Base-by-base conservation (phyloP, 129 eudicot species). In the Tagetes erecta region DNA sequence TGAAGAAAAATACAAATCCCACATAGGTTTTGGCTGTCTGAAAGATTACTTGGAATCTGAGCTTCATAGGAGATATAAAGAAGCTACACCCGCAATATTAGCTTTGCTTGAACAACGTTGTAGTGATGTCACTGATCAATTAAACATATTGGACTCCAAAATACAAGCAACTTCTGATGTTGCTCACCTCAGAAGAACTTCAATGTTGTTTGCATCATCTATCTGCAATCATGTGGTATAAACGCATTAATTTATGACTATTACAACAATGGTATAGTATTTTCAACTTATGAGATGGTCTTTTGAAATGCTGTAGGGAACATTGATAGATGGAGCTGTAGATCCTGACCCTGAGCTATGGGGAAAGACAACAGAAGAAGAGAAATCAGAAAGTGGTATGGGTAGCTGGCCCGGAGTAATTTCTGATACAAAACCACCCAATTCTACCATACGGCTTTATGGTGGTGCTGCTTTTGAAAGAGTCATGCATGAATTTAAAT, bases 401-500 rank as follows among this genome's bases (percentile, higher is more conserved):
- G 95, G 91, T 33, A 79, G 84, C 68, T 92, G 98, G 98, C 96
- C 98, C 41, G 96, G 98, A 72, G 92, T 93, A 63, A 78, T 79
- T 27, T 81, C 76, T n/a, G 87, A 79, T 78, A 78, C 80, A 66
- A 90, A 84, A 80, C 98, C 98, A 72, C 92, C 97, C 6, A 93
- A 93, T 76, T 86, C 96, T 12, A 79, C 85, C 76, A 87, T 93
- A 53, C 87, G 96, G 12, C 91, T 93, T 9, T 93, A 93, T 66
- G 98, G 98, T 7, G 98, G 98, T 47, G 98, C 98, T 80, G 98
- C 98, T 64, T 93, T 93, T 80, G 98, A 90, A 68, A 86, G 98
- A 74, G 97, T 88, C 37, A 87, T 90, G 84, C 97, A 93, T 80
- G 98, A 93, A 83, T 93, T 93, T 76, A 92, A 96, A 3, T 89